phyloP scores from a whole-genome alignment of 73 alveolate genomes.

The Breviolum minutum region DNA sequence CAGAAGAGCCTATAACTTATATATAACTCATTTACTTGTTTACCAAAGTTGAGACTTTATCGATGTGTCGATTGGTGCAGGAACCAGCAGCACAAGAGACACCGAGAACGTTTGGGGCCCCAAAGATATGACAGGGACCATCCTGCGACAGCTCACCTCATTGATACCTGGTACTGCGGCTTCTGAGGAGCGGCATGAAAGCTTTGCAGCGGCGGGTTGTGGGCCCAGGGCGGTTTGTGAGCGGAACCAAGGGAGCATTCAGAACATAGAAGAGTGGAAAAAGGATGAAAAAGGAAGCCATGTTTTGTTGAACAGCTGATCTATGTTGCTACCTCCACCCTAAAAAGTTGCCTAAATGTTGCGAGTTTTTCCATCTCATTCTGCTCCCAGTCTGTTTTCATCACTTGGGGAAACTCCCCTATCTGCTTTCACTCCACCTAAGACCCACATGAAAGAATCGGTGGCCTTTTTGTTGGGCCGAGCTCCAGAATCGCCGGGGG shows the following conservation, averaged over 20 bases:
- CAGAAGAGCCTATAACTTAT: neutral
- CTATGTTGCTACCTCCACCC: no score
- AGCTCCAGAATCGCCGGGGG: constrained; percentile 69
- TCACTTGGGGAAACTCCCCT: no score
- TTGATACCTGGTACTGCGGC: neutral
- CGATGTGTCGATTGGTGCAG: neutral
- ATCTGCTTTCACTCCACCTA: no score
- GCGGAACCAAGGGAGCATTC: no score
- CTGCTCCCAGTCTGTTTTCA: no score
- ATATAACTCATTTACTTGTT: no score
- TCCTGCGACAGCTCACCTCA: no score
- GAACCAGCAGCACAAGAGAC: neutral
- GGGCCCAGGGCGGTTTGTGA: neutral
- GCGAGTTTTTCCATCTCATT: no score
- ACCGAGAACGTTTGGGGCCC: neutral
- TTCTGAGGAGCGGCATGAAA: neutral
- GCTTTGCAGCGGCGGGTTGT: neutral
- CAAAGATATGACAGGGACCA: neutral
- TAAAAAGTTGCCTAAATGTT: no score
- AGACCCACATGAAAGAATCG: constrained; percentile 21
- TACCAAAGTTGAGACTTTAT: neutral
- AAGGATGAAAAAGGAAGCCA: no score
- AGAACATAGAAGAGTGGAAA: no score
- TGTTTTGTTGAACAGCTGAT: no score
- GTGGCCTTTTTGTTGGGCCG: constrained; percentile 88